Conservation (phyloP, 139 green algal species). For the Micractinium conductrix region DNA sequence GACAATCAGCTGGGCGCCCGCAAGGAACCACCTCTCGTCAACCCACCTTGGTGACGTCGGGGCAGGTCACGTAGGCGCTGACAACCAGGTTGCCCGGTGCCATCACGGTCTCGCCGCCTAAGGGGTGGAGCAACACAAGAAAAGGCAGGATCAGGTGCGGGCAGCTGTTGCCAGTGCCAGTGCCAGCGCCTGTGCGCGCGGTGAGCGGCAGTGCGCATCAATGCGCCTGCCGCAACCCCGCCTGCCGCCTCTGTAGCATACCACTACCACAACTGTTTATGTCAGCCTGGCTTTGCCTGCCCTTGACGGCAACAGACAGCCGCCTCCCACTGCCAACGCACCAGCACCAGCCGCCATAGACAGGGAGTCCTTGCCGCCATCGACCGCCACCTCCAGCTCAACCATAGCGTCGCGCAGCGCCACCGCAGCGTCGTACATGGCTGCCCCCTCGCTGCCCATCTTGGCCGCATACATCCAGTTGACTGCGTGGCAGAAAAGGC, state of each 20-base stretch:
- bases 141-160: not conserved
- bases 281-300: not conserved
- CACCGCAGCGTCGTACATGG: slow-evolving; percentile 94
- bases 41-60: slow-evolving; percentile 94
- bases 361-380: slow-evolving; percentile 98
- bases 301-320: too few relatives aligned
- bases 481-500: slow-evolving; percentile 63
- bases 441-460: slow-evolving; percentile 92
- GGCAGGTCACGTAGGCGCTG: slow-evolving; percentile 92
- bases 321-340: not conserved
- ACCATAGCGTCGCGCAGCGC: slow-evolving; percentile 80
- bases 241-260: too few relatives aligned
- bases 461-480: slow-evolving; percentile 99
- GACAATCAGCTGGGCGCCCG: too few relatives aligned
- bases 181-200: too few relatives aligned
- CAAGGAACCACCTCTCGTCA: too few relatives aligned
- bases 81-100: slow-evolving; percentile 97
- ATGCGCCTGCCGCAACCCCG: not conserved
- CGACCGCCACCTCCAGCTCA: slow-evolving; percentile 88
- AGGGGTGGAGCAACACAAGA: not conserved
- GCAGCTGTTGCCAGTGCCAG: not conserved
- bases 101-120: slow-evolving; percentile 90
- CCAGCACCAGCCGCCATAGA: slow-evolving; percentile 94
- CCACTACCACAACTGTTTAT: not conserved
- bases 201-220: not conserved